Base-by-base conservation (phyloP, 139 green algal genomes). In the Chlamydomonas applanata region DNA sequence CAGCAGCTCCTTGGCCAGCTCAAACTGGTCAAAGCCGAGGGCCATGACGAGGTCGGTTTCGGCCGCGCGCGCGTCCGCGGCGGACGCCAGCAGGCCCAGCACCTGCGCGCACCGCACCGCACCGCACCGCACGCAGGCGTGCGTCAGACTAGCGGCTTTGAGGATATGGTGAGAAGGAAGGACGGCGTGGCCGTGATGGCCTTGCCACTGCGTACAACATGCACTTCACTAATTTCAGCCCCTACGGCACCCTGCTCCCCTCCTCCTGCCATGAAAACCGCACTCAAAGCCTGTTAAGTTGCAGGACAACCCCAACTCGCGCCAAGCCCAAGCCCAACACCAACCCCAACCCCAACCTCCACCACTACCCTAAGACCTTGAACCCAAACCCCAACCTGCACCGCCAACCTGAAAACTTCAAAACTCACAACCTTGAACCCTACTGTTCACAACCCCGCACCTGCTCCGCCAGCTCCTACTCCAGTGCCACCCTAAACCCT, bases 21-120 rank as follows among this genome's bases (percentile, higher is more conserved):
- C 91, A 81, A 99, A 99, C 72, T 95, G 90, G 65, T 98, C 93
- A 80, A 95, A 98, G 74, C 97, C 93, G 59, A 99, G 88, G 65
- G 94, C 69, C 57, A 87, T 70, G 49, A 99, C 95, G 36, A 99
- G 87, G 40, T 85, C 73, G 56, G 93, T 96, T 88, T 99, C 96
- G n/a, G 92, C 82, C 5, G 93, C 84, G 29, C 87, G 71, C 62
- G 75, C 68, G 73, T 93, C 89, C 14, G 76, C 77, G 25, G 63
- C 30, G 24, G 53, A 53, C 24, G 46, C 80, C 33, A 85, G 72
- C 75, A 75, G 46, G 20, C 13, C 76, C 72, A 83, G 78, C 20
- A 79, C 68, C 69, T 80, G 78, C 22, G 57, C 25, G 14, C 32
- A 32, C n/a, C n/a, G n/a, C n/a, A n/a, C n/a, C n/a, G n/a, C n/a